Conservation (phyloP, 192 early-diverging fungal species). For the Coemansia sp. region DNA sequence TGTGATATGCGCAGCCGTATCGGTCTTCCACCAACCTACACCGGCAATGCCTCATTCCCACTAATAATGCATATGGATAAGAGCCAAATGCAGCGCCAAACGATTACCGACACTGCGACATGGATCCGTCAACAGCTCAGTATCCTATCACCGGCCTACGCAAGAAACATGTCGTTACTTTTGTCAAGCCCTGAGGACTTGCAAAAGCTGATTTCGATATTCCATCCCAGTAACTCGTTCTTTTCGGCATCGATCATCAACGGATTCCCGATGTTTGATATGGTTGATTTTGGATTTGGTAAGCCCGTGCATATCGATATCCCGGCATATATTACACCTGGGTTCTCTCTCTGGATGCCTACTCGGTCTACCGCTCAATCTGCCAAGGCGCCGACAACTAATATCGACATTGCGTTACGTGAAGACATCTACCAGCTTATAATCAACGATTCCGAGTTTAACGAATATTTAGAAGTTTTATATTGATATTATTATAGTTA, state of each 20-base stretch:
- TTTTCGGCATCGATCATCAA: conserved; percentile 41
- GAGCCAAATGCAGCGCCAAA: conserved; percentile 13
- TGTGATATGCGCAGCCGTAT: conserved; percentile 43
- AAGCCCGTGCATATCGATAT: conserved; percentile 37
- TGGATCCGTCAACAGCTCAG: conserved; percentile 29
- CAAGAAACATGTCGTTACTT: conserved; percentile 11
- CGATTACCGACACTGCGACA: conserved; percentile 39
- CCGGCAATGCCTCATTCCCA: conserved; percentile 47
- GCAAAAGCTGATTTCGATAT: conserved; percentile 24
- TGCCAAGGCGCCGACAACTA: neutral
- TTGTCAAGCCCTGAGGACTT: conserved; percentile 19
- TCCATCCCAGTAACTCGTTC: conserved; percentile 32
- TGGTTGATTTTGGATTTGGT: conserved; percentile 35
- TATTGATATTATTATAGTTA: conserved; percentile 2
- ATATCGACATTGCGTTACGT: conserved; percentile 35
- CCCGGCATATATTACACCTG: conserved; percentile 35
- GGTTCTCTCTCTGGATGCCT: conserved; percentile 53
- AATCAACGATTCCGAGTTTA: conserved; percentile 30
- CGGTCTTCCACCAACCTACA: conserved; percentile 21
- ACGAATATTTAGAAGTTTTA: conserved; percentile 22
- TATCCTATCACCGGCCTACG: conserved; percentile 14
- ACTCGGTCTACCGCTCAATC: conserved; percentile 1
- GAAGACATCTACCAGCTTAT: conserved; percentile 28
- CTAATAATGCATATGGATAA: conserved; percentile 32
- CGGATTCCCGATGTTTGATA: conserved; percentile 32